Evolutionary conservation across 257 asterid species (phyloP), one percentile per base, ranked within the genome.

Genomic region (Phtheirospermum japonicum): DNA sequence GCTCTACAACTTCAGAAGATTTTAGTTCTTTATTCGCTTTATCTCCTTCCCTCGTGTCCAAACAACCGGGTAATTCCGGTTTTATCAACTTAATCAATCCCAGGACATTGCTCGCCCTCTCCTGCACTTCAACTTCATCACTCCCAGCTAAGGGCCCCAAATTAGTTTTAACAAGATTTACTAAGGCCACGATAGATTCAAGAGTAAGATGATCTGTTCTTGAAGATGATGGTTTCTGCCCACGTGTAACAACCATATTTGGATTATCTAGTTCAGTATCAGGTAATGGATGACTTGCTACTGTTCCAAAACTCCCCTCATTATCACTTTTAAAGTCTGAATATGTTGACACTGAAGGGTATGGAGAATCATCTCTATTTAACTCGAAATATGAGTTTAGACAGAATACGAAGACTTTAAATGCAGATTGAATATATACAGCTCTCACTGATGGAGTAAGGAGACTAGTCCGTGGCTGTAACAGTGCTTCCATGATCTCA

Each of bases 111-210:
- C 75, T 79, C 16, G 85, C 93, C 73, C 99, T 83, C 77, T 92
- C 99, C 64, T 76, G 87, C 46, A 92, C 77, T 79, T 92, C 99
- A 36, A 89, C 95, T 58, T 89, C 99, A 72, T 79, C 79, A 73
- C 93, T 80, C 63, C 83, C 86, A 30, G 73, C 74, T 74, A 89
- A 71, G 65, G 89, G 90, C 32, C 80, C 81, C 83, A 89, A 75
- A 66, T 81, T 79, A 63, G 76, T 75, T 64, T 85, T 95, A 14
- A 82, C 83, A 60, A 92, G 80, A 75, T 80, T 80, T 54, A 86
- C 70, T 54, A 92, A 71, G 65, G 72, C 76, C 73, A 68, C 46
- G 18, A 89, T 67, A 60, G 86, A 77, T 73, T 86, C 83, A 65
- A 61, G 74, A 17, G 88, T 73, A 42, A 76, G 54, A 59, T 67